These are phyloP conservation scores for Saturnispora mendoncae DNA, from an alignment of 805 yeast species.

Conservation along the genomic window DNA sequence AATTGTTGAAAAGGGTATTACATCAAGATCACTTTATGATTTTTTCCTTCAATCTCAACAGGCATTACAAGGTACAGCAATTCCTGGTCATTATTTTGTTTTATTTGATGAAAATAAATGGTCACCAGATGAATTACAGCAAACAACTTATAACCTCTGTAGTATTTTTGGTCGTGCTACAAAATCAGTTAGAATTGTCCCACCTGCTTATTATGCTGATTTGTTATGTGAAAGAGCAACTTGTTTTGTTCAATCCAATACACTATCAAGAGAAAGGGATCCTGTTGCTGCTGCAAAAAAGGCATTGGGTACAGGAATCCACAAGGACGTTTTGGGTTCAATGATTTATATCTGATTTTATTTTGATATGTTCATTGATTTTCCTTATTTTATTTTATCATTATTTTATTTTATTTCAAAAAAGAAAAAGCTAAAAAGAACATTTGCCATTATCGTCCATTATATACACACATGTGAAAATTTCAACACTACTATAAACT, in stretches of 20 bases:
- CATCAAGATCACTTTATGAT: conserved; percentile 26
- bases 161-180: conserved; percentile 26
- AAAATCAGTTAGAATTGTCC: conserved; percentile 27
- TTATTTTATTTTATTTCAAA: no score
- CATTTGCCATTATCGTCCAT: neutral
- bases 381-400: neutral
- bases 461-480: neutral
- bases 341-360: conserved; percentile 17
- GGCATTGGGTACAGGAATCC: conserved; percentile 16
- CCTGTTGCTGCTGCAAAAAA: conserved; percentile 16
- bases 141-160: conserved; percentile 25
- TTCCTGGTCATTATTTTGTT: conserved; percentile 29
- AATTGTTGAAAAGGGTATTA: conserved; percentile 26
- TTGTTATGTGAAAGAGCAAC: conserved; percentile 27
- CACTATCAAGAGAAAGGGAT: conserved; percentile 8
- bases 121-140: conserved; percentile 24
- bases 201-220: conserved; percentile 28
- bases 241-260: conserved; percentile 15
- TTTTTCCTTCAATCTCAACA: conserved; percentile 27
- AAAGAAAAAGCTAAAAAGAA: no score
- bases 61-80: conserved; percentile 29
- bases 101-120: conserved; percentile 24
- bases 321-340: conserved; percentile 15
- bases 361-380: neutral
- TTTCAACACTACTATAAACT: neutral